Evolutionary conservation across 257 asterid species (phyloP).

Genomic region (Mitragyna speciosa): DNA sequence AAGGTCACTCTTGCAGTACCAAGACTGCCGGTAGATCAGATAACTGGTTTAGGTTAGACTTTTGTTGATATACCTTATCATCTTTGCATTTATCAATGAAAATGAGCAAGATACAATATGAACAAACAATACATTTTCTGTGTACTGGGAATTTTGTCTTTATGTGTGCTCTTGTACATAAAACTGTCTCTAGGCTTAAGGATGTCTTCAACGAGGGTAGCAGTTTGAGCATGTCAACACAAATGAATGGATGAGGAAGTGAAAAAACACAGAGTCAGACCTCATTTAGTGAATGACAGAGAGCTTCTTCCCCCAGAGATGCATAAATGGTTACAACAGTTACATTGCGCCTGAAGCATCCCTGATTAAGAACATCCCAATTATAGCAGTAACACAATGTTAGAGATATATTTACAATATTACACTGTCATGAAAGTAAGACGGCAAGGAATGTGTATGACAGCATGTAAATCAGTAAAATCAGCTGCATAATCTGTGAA

Average conservation of each 20-base stretch:
- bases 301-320: conserved; percentile 96
- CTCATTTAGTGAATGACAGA: conserved; percentile 94
- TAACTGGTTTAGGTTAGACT: neutral
- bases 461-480: neutral
- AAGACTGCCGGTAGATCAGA: neutral
- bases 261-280: conserved; percentile 36
- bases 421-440: neutral
- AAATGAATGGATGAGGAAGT: neutral
- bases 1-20: neutral
- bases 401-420: neutral
- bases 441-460: neutral
- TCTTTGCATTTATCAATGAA: neutral
- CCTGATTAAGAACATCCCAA: conserved; percentile 52
- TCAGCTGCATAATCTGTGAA: conserved; percentile 5
- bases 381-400: conserved; percentile 1
- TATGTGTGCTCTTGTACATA: neutral
- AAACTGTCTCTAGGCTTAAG: neutral
- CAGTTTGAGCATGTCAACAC: no score
- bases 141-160: neutral
- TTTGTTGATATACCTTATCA: neutral
- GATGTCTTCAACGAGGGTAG: neutral
- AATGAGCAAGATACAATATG: neutral
- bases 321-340: conserved; percentile 96
- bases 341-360: conserved; percentile 92
- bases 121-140: neutral